These are phyloP conservation scores for Tulasnella sp. DNA, from an alignment of 768 basidiomycete species.

Conservation along the genomic window DNA sequence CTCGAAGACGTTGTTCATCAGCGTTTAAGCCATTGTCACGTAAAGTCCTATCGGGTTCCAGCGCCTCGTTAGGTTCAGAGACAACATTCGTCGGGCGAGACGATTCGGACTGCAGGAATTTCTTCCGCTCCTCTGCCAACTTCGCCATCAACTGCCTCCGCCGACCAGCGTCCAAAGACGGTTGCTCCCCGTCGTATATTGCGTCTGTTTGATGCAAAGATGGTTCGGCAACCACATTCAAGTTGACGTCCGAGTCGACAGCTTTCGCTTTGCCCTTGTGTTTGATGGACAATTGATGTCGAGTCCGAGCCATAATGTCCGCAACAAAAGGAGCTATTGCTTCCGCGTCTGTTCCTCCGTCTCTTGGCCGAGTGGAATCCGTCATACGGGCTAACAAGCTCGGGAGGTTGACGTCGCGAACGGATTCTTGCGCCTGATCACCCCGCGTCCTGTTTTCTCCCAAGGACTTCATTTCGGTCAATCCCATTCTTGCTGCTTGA, in stretches of 20 bases:
- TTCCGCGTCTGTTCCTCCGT: not conserved
- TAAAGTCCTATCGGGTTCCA: not conserved
- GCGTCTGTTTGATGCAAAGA: not conserved
- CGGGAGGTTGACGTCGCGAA: not conserved
- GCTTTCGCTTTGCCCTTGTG: not conserved
- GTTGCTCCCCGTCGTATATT: not conserved
- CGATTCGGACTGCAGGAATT: not conserved
- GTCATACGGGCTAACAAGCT: conserved; percentile 4
- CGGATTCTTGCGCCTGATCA: not conserved
- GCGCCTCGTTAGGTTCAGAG: not conserved
- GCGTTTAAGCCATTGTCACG: not conserved
- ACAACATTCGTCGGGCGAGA: too few species aligned
- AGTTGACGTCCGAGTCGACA: not conserved
- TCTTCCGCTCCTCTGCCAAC: not conserved
- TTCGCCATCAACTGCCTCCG: not conserved
- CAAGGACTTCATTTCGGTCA: not conserved
- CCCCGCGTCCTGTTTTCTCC: not conserved
- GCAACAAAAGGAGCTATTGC: not conserved
- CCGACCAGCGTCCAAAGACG: not conserved
- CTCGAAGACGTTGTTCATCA: not conserved
- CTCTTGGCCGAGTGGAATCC: not conserved
- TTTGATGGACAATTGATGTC: not conserved
- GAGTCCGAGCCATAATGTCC: conserved; percentile 6
- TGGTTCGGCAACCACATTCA: not conserved
- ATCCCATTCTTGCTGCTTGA: conserved; percentile 4